Base-by-base conservation (phyloP, 257 asterid species). In the Fraxinus excelsior region DNA sequence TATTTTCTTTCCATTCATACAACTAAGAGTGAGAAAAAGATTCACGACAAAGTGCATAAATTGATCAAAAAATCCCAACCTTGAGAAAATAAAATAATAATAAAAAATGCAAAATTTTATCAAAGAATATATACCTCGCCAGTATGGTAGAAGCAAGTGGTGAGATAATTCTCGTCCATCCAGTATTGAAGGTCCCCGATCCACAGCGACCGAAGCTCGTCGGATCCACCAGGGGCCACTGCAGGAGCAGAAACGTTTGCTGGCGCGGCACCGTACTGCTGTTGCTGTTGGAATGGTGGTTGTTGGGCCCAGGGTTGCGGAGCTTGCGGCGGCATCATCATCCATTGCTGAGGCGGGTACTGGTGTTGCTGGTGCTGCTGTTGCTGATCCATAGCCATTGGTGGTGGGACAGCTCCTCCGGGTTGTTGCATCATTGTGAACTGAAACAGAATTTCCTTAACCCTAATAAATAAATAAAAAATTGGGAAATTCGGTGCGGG, bases 121-220 rank as follows among this genome's bases (percentile, higher is more conserved):
- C 26, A 62, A 23, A 62, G 25, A 53, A n/a, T 62, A 62, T 25
- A 49, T 80, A 93, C 98, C 93, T 91, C 97, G 67, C 97, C 97
- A 11, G 97, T 91, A 44, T 83, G 91, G 78, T 70, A 83, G 80
- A 93, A 90, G 80, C 94, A 90, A 60, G 72, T 74, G 32, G 78
- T 74, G 44, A 93, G 91, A 77, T 90, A 93, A 82, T 70, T 87
- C 85, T 93, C 98, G 72, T 93, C 98, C 98, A 93, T 93, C 96
- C 96, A 93, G 80, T 80, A 86, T 91, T 91, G 97, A 78, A 93
- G 92, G 74, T 93, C 97, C 42, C 98, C 98, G 83, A 93, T 88
- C 98, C 98, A 93, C 16, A 93, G 92, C 49, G 94, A 83, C 51
- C 94, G 87, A 77, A 91, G 72, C 87, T 93, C 98, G 16, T 87